A percentile compares a stretch with the other conserved stretches of the same genome.
These are phyloP conservation scores for Carex sylvatica DNA, from an alignment of 202 grass and related monocot genomes.

Conservation along the genomic window DNA sequence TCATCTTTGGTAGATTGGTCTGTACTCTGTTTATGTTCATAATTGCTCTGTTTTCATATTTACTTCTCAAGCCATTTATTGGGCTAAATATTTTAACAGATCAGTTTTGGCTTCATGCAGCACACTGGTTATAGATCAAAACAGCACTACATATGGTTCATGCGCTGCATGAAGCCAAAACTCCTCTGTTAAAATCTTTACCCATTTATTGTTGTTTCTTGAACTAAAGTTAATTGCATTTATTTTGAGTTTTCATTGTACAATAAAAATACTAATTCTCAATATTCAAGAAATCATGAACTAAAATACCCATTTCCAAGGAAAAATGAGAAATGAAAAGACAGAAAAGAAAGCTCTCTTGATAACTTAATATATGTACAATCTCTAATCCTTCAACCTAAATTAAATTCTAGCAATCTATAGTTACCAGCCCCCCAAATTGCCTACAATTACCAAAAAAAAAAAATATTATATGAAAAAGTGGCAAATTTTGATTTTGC, in stretches of 20 bases:
- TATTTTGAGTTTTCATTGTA: not conserved
- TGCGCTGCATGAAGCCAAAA: no score
- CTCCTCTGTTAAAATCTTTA: not conserved
- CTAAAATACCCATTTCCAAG: not conserved
- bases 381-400: not conserved
- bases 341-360: not conserved
- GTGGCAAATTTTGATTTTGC: not conserved
- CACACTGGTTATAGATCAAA: no score
- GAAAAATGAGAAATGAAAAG: slow-evolving; percentile 1
- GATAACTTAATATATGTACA: slow-evolving; percentile 10
- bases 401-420: not conserved
- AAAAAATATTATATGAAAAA: not conserved
- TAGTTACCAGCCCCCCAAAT: not conserved
- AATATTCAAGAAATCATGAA: not conserved
- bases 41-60: not conserved
- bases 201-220: not conserved
- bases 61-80: not conserved
- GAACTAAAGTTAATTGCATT: not conserved
- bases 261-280: not conserved
- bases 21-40: not conserved
- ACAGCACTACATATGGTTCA: no score
- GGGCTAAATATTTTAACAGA: no score
- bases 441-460: slow-evolving; percentile 1
- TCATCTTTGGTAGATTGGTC: no score
- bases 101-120: no score